These are phyloP conservation scores for Bacterosira constricta DNA, from an alignment of 108 stramenopile genomes.

Conservation along the genomic window DNA sequence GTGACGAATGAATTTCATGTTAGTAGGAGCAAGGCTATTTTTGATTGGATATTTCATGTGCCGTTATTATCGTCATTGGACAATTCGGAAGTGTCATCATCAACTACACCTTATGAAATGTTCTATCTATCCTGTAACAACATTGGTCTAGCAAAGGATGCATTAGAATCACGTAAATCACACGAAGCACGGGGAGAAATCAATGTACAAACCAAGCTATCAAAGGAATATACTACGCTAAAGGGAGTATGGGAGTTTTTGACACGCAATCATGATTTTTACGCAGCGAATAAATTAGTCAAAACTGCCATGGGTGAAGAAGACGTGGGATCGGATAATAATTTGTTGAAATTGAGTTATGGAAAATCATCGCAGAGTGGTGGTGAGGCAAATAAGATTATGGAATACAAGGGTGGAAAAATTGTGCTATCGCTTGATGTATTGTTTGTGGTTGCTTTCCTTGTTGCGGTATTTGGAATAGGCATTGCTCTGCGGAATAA, in stretches of 20 bases:
- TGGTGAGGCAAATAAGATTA: not conserved
- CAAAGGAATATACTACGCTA: conserved; percentile 54
- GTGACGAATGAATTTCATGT: conserved; percentile 89
- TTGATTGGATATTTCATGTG: conserved; percentile 82
- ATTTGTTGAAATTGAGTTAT: conserved; percentile 39
- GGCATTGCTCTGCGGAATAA: too few relatives aligned
- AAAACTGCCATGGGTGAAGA: conserved; percentile 33
- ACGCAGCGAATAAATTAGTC: conserved; percentile 68
- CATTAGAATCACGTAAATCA: conserved; percentile 56
- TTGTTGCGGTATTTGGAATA: too few relatives aligned
- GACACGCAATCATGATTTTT: conserved; percentile 70
- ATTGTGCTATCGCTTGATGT: conserved; percentile 16
- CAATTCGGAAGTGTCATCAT: conserved; percentile 1
- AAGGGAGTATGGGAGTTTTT: conserved; percentile 65
- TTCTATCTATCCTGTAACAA: conserved; percentile 70
- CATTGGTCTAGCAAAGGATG: conserved; percentile 65
- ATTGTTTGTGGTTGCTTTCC: not conserved
- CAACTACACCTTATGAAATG: conserved; percentile 53
- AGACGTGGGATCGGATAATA: not conserved
- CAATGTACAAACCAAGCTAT: conserved; percentile 54
- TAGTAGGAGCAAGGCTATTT: conserved; percentile 73
- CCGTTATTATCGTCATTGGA: conserved; percentile 10
- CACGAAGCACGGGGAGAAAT: conserved; percentile 62
- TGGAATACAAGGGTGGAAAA: conserved; percentile 19
- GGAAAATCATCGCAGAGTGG: conserved; percentile 4